Percentiles rank a stretch among this genome's conserved stretches.
Conservation (phyloP, 345 rosid species). For the Leavenworthia alabamica region DNA sequence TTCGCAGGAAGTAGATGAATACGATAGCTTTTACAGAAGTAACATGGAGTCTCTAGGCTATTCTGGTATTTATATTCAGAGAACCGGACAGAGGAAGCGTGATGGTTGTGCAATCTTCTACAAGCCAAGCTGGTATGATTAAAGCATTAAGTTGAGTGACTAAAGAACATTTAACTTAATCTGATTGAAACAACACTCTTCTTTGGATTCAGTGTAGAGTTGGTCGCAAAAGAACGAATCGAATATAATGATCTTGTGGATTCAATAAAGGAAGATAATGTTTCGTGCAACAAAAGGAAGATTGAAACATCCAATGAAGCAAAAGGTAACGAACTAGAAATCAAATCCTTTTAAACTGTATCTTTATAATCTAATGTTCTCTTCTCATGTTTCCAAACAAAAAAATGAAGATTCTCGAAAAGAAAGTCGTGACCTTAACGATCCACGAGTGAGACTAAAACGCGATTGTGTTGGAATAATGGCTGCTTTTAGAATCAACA, state of each 20-base stretch:
- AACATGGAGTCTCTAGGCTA: constrained; percentile 62
- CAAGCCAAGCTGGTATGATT: constrained; percentile 54
- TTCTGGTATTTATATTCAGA: constrained; percentile 66
- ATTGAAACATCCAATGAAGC: constrained; percentile 25
- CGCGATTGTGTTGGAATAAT: constrained; percentile 89
- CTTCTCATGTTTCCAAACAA: constrained; percentile 14
- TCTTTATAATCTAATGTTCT: not conserved
- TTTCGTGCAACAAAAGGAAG: constrained; percentile 28
- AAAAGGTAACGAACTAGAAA: constrained; percentile 20
- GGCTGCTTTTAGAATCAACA: constrained; percentile 78
- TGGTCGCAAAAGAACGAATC: too few relatives aligned
- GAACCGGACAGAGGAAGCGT: constrained; percentile 68
- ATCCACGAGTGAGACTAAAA: constrained; percentile 67
- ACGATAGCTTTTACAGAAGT: constrained; percentile 61
- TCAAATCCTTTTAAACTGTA: constrained; percentile 3
- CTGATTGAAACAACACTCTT: not conserved
- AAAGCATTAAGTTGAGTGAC: not conserved
- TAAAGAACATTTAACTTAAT: constrained; percentile 2
- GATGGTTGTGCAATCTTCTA: constrained; percentile 93
- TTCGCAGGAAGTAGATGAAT: constrained; percentile 84
- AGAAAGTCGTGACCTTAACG: constrained; percentile 68
- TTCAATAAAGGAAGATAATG: constrained; percentile 35
- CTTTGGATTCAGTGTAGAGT: too few relatives aligned
- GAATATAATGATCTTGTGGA: too few relatives aligned
- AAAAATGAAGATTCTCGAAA: constrained; percentile 27